Evolutionary conservation across 768 basidiomycete genomes (phyloP).

Genomic region (Cystobasidium onofrii): DNA sequence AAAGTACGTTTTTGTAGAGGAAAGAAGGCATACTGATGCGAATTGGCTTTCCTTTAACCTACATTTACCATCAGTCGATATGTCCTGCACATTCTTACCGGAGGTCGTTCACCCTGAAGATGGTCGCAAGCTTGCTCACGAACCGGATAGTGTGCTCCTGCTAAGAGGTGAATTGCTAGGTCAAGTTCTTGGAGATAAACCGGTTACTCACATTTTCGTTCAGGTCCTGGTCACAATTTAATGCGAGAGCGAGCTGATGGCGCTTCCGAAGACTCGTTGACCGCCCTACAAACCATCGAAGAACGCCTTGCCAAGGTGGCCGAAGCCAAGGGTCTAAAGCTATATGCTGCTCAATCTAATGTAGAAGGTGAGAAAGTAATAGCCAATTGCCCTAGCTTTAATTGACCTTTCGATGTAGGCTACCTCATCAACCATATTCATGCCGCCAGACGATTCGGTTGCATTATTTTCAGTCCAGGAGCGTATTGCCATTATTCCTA

Average conservation of each 20-base stretch:
- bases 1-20: no score
- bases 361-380: conserved; percentile 17
- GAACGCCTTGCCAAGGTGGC: conserved; percentile 16
- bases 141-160: conserved; percentile 21
- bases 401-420: neutral
- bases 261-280: neutral
- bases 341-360: neutral
- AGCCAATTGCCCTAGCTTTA: neutral
- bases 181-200: neutral
- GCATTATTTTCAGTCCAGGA: conserved; percentile 27
- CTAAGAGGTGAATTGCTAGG: neutral
- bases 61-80: neutral
- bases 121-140: neutral
- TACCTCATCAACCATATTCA: conserved; percentile 30
- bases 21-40: no score
- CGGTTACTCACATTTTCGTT: neutral
- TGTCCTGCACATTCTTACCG: conserved; percentile 13
- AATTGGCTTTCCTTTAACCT: neutral
- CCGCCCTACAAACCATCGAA: conserved; percentile 11
- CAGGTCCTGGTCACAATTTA: conserved; percentile 30
- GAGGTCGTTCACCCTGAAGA: conserved; percentile 25
- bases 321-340: neutral
- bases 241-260: conserved; percentile 9
- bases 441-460: conserved; percentile 19
- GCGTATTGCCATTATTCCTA: conserved; percentile 19